Evolutionary conservation across 495 filamentous ascomycete species (phyloP), one percentile per base, ranked within the genome.

Genomic region (Aspergillus taichungensis): DNA sequence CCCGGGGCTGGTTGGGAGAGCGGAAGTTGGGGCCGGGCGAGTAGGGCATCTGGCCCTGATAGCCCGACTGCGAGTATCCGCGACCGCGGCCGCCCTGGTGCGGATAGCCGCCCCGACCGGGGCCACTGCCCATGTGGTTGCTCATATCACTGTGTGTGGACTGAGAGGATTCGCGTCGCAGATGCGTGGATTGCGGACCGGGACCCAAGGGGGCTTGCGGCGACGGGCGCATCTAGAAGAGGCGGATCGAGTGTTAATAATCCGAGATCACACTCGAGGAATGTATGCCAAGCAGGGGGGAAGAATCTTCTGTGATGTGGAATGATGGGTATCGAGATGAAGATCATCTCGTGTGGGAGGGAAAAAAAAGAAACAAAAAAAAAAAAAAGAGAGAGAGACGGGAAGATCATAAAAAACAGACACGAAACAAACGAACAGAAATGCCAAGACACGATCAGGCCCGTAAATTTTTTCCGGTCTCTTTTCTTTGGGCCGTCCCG

Each of bases 111-210:
- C 76, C 76, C 44, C 78, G 79, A 40, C 68, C 72, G 27, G 70
- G 59, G 46, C 59, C 76, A 57, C 60, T 77, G 51, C 59, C 58
- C 60, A 72, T 64, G 43, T 71, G 68, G 61, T 79, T 81, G 60
- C 76, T 75, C 68, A 83, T 78, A 42, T 94, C 87, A 63, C 80
- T 82, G 57, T 88, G 84, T 37, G 79, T 74, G 9, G 85, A 88
- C 61, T 87, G 83, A 5, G 86, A 83, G 12, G 88, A 94, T 56
- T 89, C 84, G 53, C 86, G 81, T 40, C 89, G 82, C 42, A 85
- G 70, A 59, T 95, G 89, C 54, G 74, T 77, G 30, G 77, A 66
- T 55, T 86, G 84, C 31, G 74, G 59, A 27, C 76, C 78, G 49
- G 85, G 72, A 38, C 78, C 76, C 35, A 75, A 68, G 44, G 75